These are phyloP conservation scores for Coniosporium apollinis DNA, from an alignment of 495 filamentous ascomycete species.

Conservation along the genomic window DNA sequence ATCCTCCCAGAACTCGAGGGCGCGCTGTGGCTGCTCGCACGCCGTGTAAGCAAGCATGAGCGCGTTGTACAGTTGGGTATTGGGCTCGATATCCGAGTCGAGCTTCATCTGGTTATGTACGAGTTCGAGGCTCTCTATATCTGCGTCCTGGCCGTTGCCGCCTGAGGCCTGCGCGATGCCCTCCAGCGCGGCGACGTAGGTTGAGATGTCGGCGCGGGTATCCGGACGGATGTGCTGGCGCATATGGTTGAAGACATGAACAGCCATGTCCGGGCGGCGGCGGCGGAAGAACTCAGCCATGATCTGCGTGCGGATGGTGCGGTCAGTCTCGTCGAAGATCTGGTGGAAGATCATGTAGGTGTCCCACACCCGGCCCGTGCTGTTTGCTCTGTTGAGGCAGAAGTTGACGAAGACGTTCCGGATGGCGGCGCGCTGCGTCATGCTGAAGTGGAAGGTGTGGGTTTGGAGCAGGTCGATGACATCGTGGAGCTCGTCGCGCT, in stretches of 20 bases:
- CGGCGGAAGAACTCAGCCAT: slow-evolving; percentile 76
- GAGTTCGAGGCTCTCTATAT: slow-evolving; percentile 47
- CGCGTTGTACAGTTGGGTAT: slow-evolving; percentile 59
- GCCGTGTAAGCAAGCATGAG: slow-evolving; percentile 72
- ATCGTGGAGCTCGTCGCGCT: slow-evolving; percentile 53
- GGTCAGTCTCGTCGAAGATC: slow-evolving; percentile 59
- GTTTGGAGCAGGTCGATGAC: slow-evolving; percentile 62
- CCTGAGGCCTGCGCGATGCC: slow-evolving; percentile 41
- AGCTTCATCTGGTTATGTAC: slow-evolving; percentile 89
- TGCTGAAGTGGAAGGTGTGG: slow-evolving; percentile 43
- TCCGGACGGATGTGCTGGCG: slow-evolving; percentile 39
- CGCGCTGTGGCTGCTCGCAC: slow-evolving; percentile 43
- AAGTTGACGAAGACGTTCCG: slow-evolving; percentile 46
- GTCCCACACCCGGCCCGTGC: slow-evolving; percentile 55
- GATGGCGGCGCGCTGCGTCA: slow-evolving; percentile 45
- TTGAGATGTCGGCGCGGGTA: slow-evolving; percentile 47
- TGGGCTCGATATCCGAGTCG: slow-evolving; percentile 58
- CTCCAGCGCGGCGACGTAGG: slow-evolving; percentile 60
- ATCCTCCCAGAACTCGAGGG: slow-evolving; percentile 64
- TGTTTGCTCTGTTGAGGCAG: slow-evolving; percentile 42
- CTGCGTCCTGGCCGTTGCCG: slow-evolving; percentile 15
- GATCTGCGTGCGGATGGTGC: slow-evolving; percentile 43
- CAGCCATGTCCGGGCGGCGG: slow-evolving; percentile 61
- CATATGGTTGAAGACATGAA: slow-evolving; percentile 80
- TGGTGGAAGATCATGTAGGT: slow-evolving; percentile 59